Evolutionary conservation across 2,329 filamentous ascomycete species (phyloP).

Genomic region (Elsinoe australis): DNA sequence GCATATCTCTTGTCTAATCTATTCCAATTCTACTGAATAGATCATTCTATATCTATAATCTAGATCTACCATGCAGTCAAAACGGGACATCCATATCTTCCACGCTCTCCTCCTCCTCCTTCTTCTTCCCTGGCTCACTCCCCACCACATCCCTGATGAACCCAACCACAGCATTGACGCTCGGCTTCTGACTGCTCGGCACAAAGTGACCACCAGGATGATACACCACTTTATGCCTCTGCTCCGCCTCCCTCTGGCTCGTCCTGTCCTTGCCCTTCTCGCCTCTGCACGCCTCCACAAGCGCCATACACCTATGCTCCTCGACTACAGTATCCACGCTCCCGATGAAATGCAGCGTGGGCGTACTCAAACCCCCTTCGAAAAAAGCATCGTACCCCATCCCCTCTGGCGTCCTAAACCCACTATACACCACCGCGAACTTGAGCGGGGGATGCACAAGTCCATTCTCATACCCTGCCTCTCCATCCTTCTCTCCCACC

Average conservation of each 20-base stretch:
- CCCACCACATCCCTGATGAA: constrained; percentile 56
- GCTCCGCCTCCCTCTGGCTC: constrained; percentile 36
- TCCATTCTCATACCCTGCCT: too few species aligned
- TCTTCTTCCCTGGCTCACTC: constrained; percentile 26
- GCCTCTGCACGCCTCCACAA: constrained; percentile 55
- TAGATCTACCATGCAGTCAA: constrained; percentile 29
- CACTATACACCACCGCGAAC: constrained; percentile 70
- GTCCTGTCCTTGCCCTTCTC: constrained; percentile 11
- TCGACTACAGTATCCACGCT: constrained; percentile 82
- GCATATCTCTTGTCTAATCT: background rate
- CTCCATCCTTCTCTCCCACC: constrained; percentile 29
- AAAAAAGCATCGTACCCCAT: constrained; percentile 61
- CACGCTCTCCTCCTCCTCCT: constrained; percentile 47
- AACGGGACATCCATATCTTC: constrained; percentile 66
- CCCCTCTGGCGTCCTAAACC: constrained; percentile 59
- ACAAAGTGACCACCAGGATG: constrained; percentile 90
- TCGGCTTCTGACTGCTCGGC: constrained; percentile 68
- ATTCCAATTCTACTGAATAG: background rate
- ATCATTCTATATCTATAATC: background rate
- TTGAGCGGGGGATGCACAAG: constrained; percentile 52
- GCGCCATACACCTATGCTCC: constrained; percentile 58
- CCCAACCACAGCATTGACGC: constrained; percentile 64
- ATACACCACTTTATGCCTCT: constrained; percentile 47
- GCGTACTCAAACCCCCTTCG: constrained; percentile 66
- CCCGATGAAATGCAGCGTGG: constrained; percentile 73